Percentiles rank a stretch among this genome's conserved stretches.
phyloP scores from a whole-genome alignment of 148 eudicot species.

The Cornus suecica region DNA sequence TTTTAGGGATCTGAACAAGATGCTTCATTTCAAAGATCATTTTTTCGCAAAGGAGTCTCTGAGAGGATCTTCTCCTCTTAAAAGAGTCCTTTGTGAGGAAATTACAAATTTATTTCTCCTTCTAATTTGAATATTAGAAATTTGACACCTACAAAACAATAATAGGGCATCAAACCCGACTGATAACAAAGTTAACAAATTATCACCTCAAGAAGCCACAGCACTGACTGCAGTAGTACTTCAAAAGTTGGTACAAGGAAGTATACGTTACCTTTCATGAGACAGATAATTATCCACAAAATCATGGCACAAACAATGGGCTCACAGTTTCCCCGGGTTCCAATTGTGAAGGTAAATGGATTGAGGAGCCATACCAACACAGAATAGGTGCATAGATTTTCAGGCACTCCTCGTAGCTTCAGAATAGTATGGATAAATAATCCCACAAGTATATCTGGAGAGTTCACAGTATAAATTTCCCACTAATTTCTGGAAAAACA shows the following conservation, averaged over 20 bases:
- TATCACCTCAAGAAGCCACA: neutral
- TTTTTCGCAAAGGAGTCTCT: neutral
- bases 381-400: conserved; percentile 46
- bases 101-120: too few relatives aligned
- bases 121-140: neutral
- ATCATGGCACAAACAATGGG: conserved; percentile 87
- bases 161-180: neutral
- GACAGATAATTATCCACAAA: conserved; percentile 86
- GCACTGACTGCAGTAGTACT: neutral
- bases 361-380: conserved; percentile 91
- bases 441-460: conserved; percentile 73
- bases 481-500: neutral
- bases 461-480: neutral
- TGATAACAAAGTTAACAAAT: neutral
- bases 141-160: neutral
- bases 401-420: conserved; percentile 87
- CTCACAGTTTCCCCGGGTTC: conserved; percentile 99
- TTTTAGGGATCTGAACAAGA: neutral
- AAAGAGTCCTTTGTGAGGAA: neutral
- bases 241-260: conserved; percentile 5
- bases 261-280: conserved; percentile 64
- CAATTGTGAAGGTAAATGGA: conserved; percentile 98
- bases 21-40: neutral
- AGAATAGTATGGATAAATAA: conserved; percentile 65
- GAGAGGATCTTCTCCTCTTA: neutral